These are phyloP conservation scores for Entomortierella chlamydospora DNA, from an alignment of 192 early-diverging fungal genomes.

Conservation along the genomic window DNA sequence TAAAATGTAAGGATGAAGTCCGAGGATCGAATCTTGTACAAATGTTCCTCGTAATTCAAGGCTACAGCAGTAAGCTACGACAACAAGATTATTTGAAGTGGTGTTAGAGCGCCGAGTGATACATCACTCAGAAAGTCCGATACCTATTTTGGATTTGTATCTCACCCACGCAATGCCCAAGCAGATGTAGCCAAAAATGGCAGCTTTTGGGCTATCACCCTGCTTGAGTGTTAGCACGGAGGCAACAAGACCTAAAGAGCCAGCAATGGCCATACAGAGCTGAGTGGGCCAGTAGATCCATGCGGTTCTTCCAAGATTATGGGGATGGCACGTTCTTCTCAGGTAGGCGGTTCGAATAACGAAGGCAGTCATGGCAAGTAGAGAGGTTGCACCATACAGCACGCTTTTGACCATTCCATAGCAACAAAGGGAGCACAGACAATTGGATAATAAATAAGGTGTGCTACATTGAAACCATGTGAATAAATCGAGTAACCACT, in stretches of 20 bases:
- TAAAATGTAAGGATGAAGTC: constrained; percentile 25
- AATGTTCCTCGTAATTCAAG: constrained; percentile 20
- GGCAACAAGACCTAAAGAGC: neutral
- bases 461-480: too few species aligned
- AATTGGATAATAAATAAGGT: too few species aligned
- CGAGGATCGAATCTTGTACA: constrained; percentile 30
- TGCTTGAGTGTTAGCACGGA: neutral
- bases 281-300: constrained; percentile 43
- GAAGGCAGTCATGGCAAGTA: neutral
- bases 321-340: constrained; percentile 1
- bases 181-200: constrained; percentile 11
- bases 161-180: constrained; percentile 32
- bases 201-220: neutral
- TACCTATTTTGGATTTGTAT: neutral
- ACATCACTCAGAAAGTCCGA: neutral
- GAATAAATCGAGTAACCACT: too few species aligned
- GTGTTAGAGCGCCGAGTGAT: neutral
- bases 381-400: neutral
- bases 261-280: neutral
- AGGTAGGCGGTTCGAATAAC: constrained; percentile 9
- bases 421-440: too few species aligned
- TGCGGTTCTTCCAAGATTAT: constrained; percentile 22
- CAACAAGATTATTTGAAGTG: neutral
- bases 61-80: constrained; percentile 6
- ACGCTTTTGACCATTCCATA: constrained; percentile 1